Base-by-base conservation (phyloP, 306 rosid species). In the Malus sieversii region DNA sequence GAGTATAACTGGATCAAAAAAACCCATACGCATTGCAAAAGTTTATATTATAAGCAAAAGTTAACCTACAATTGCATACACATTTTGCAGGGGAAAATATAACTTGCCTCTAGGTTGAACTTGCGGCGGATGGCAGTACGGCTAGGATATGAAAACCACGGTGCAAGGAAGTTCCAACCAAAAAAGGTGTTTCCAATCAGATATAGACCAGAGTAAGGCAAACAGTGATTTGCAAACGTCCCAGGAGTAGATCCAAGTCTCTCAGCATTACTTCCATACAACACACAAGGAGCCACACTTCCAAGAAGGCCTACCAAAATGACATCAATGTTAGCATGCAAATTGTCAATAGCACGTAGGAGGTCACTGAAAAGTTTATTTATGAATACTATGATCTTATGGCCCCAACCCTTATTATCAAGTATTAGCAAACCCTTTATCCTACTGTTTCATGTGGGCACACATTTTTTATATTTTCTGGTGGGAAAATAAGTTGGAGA, bases 41-140 rank as follows among this genome's bases (percentile, higher is more conserved):
- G 10, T 4, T 29, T 18, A 66, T 33, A 66, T 1, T 18, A 30
- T 30, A 19, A 66, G 9, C 70, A 66, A 32, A 33, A 64, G 1
- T 18, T 64, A 64, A 32, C 6, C 45, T 18, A 32, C 18, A 35
- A 66, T 35, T 4, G 14, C 16, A 11, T 64, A 18, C 0, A 10
- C 48, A 20, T 20, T 64, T 64, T 32, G 23, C 2, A 7, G 22
- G 18, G 59, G n/a, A 8, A 58, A 23, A 79, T 10, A 71, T 71
- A 60, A 84, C 90, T 80, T 88, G 88, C 99, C 99, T 96, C 98
- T 67, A 96, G 86, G 79, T 96, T 92, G 85, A 92, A 96, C 89
- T 79, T 90, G 62, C 88, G 88, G 45, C 99, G 96, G 71, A 96
- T 81, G 10, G 87, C 93, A 58, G 97, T 85, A 30, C 99, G 99